Percentiles rank a stretch among this genome's conserved stretches.
Evolutionary conservation across 148 eudicot genomes (phyloP).

Genomic region (Chenopodium formosanum): DNA sequence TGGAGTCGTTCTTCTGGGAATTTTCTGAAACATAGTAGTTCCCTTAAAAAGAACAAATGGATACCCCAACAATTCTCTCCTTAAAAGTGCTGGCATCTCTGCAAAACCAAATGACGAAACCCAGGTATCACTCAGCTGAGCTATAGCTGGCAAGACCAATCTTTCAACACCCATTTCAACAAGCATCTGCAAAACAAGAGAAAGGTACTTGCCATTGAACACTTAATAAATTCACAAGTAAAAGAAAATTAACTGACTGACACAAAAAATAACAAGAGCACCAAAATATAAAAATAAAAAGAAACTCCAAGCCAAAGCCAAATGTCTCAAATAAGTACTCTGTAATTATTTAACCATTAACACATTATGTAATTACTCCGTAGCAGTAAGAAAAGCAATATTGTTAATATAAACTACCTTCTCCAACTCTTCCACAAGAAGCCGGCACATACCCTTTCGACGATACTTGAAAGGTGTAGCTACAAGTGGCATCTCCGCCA

Average conservation of each 20-base stretch:
- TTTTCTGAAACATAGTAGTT: slow-evolving; percentile 46
- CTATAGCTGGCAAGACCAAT: slow-evolving; percentile 52
- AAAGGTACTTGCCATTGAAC: neutral
- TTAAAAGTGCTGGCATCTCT: slow-evolving; percentile 34
- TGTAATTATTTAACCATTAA: neutral
- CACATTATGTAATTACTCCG: neutral
- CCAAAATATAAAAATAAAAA: neutral
- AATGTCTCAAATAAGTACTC: neutral
- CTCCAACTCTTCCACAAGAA: slow-evolving; percentile 51
- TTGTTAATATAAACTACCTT: slow-evolving; percentile 35
- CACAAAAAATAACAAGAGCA: no score
- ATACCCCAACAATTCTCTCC: slow-evolving; percentile 41
- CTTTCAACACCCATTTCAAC: slow-evolving; percentile 49
- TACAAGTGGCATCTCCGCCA: slow-evolving; percentile 56
- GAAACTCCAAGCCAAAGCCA: neutral
- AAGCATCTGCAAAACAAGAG: slow-evolving; percentile 42
- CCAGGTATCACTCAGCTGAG: slow-evolving; percentile 47
- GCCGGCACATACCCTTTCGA: slow-evolving; percentile 54
- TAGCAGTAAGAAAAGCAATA: neutral
- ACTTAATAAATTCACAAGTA: neutral
- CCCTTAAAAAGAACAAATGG: slow-evolving; percentile 50
- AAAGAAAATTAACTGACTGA: neutral
- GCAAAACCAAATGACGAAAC: slow-evolving; percentile 48
- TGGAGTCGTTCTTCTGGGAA: slow-evolving; percentile 27
- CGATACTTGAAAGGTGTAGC: slow-evolving; percentile 58